Percentiles rank a stretch among this genome's conserved stretches.
Conservation (phyloP, 441 rosid species). For the Aquilaria agallochum region DNA sequence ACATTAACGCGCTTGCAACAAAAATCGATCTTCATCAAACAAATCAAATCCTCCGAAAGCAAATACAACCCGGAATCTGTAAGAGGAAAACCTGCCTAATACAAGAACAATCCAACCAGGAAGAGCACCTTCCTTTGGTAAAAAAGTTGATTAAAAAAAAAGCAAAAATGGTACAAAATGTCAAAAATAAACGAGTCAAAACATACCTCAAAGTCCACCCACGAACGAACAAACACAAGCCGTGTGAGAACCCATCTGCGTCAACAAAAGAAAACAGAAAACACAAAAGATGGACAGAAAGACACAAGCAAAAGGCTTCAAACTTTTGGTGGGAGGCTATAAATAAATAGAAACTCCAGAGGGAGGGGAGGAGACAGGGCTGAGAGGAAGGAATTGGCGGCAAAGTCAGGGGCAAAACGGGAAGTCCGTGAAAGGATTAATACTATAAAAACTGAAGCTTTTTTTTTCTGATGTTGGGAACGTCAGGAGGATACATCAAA, state of each 20-base stretch:
- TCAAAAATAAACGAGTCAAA: background rate
- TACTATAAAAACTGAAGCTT: background rate
- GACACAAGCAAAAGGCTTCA: conserved; percentile 11
- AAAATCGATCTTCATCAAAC: conserved; percentile 9
- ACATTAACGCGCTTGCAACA: conserved; percentile 1
- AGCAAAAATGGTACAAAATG: background rate
- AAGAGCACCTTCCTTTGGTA: background rate
- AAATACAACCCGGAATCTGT: conserved; percentile 11
- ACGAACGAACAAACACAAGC: conserved; percentile 17
- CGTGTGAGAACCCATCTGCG: conserved; percentile 19
- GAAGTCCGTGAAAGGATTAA: conserved; percentile 5
- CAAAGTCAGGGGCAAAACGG: conserved; percentile 18
- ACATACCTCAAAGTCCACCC: conserved; percentile 26
- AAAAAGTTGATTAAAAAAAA: conserved; percentile 4
- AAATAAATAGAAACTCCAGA: background rate
- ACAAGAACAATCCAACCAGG: background rate
- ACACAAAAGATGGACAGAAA: conserved; percentile 4
- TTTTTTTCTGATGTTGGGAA: conserved; percentile 18
- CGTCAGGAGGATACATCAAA: conserved; percentile 19
- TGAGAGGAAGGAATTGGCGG: background rate
- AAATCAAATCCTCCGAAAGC: conserved; percentile 26
- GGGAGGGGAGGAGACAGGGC: conserved; percentile 1
- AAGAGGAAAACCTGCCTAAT: background rate
- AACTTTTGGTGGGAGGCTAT: conserved; percentile 15
- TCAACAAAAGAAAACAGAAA: conserved; percentile 11